phyloP scores from a whole-genome alignment of 768 basidiomycete species.

The Agrocybe pediades region DNA sequence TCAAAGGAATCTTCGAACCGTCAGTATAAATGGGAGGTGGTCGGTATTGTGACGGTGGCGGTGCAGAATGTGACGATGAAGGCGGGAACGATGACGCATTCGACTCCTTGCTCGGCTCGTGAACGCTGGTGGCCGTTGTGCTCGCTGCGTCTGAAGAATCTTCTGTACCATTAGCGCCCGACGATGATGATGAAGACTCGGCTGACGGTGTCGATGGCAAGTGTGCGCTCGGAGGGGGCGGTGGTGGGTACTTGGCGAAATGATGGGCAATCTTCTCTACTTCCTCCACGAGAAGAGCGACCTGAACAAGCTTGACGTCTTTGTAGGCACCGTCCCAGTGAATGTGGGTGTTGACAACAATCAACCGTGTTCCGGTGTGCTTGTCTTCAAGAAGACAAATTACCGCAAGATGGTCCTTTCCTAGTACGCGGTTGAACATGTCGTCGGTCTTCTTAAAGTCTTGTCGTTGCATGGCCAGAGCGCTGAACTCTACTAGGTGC shows the following conservation, averaged over 20 bases:
- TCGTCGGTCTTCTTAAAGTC: slow-evolving; percentile 98
- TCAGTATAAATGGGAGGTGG: slow-evolving; percentile 75
- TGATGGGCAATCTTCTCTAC: slow-evolving; percentile 84
- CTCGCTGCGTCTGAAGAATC: slow-evolving; percentile 20
- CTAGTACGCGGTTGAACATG: slow-evolving; percentile 98
- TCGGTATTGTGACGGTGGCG: slow-evolving; percentile 30
- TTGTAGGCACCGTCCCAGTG: slow-evolving; percentile 91
- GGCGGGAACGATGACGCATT: slow-evolving; percentile 4
- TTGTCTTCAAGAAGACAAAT: slow-evolving; percentile 86
- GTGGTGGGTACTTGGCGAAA: slow-evolving; percentile 82
- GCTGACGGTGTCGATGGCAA: slow-evolving; percentile 26
- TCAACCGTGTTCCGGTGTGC: slow-evolving; percentile 82
- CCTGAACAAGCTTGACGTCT: slow-evolving; percentile 97
- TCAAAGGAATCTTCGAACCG: slow-evolving; percentile 85
- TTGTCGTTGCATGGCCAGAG: slow-evolving; percentile 87
- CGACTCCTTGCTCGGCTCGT: neutral
- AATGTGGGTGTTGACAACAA: slow-evolving; percentile 90
- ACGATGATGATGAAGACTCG: slow-evolving; percentile 13
- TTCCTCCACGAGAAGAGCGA: slow-evolving; percentile 90
- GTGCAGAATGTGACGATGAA: slow-evolving; percentile 10
- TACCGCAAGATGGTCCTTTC: slow-evolving; percentile 92
- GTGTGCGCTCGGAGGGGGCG: slow-evolving; percentile 37
- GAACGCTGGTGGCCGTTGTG: slow-evolving; percentile 5
- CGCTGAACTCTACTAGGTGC: slow-evolving; percentile 90
- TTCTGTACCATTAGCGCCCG: slow-evolving; percentile 19